Evolutionary conservation across 1,284 basidiomycete species (phyloP).

Genomic region (Malassezia equina): DNA sequence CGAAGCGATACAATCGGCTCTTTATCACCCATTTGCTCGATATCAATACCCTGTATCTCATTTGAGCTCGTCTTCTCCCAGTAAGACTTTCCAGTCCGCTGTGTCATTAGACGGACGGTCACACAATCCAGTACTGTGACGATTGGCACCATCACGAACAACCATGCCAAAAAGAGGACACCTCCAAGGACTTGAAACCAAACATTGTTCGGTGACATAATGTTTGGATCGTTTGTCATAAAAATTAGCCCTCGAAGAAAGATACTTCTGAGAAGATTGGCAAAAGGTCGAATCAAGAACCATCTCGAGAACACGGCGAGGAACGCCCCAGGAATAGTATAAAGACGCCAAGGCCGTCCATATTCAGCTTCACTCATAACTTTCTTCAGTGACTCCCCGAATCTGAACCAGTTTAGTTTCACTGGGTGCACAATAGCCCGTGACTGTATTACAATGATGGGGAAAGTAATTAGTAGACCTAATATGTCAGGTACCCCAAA

Average conservation of each 20-base stretch:
- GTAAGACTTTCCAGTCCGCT: neutral
- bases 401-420: conserved; percentile 21
- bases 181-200: neutral
- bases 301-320: conserved; percentile 22
- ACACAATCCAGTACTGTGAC: neutral
- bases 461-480: conserved; percentile 26
- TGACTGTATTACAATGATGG: conserved; percentile 35
- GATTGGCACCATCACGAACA: neutral
- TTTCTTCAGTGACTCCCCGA: conserved; percentile 27
- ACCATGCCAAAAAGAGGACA: neutral
- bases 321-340: conserved; percentile 31
- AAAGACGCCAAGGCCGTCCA: conserved; percentile 39
- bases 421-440: conserved; percentile 41
- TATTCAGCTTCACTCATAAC: conserved; percentile 34
- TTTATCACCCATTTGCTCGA: neutral
- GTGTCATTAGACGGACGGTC: neutral
- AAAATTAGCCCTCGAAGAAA: neutral
- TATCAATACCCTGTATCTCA: neutral
- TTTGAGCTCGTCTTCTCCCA: neutral
- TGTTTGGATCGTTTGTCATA: neutral
- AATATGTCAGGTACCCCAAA: conserved; percentile 19
- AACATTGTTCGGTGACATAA: neutral
- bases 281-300: neutral
- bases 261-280: neutral
- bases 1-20: conserved; percentile 2